phyloP scores from a whole-genome alignment of 2,329 filamentous ascomycete genomes.

The Epichloe gansuensis region DNA sequence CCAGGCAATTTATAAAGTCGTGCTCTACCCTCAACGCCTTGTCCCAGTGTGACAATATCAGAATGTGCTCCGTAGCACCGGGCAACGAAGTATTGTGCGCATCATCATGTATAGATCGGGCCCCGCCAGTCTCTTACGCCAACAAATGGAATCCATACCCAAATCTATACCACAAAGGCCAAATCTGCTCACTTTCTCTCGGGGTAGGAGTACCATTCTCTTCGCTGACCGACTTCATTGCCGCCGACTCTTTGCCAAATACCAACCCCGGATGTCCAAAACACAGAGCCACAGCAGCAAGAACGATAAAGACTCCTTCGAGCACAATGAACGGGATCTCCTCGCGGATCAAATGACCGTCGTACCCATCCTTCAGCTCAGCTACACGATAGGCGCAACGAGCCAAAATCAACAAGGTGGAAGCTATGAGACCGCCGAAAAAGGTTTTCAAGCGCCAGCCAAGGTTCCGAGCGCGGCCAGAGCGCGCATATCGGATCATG shows the following conservation, averaged over 20 bases:
- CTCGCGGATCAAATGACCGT: constrained; percentile 39
- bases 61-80: too few relatives aligned
- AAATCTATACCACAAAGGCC: neutral
- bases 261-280: constrained; percentile 31
- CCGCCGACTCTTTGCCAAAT: constrained; percentile 16
- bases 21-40: too few relatives aligned
- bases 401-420: constrained; percentile 48
- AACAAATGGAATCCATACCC: neutral
- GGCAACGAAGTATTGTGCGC: too few relatives aligned
- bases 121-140: neutral
- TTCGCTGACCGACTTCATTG: constrained; percentile 12
- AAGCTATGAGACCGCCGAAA: constrained; percentile 36
- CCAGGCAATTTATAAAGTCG: too few relatives aligned
- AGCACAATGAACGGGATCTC: constrained; percentile 40
- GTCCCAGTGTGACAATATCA: too few relatives aligned
- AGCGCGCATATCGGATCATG: constrained; percentile 29
- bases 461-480: constrained; percentile 13
- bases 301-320: constrained; percentile 32
- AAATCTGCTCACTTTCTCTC: neutral
- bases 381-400: constrained; percentile 53
- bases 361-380: constrained; percentile 53
- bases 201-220: constrained; percentile 10
- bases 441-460: constrained; percentile 30
- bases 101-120: neutral
- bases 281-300: constrained; percentile 25